phyloP scores from a whole-genome alignment of 2,329 filamentous ascomycete species.

The Hypoxylon sp. region DNA sequence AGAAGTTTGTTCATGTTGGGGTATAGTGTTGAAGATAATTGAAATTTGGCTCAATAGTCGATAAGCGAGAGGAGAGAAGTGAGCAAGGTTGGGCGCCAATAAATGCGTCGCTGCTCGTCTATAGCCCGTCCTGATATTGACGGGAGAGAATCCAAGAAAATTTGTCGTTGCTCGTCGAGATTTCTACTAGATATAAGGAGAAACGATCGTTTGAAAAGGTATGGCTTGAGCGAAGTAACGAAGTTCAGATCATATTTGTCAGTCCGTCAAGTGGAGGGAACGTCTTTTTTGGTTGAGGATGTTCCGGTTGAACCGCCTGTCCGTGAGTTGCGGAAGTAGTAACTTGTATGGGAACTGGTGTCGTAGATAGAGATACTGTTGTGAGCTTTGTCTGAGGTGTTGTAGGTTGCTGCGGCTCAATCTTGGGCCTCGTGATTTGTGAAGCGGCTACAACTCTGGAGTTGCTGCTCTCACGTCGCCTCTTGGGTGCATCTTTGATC shows the following conservation, averaged over 20 bases:
- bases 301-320: conserved; percentile 48
- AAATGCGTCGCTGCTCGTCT: conserved; percentile 46
- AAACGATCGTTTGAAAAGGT: conserved; percentile 32
- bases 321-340: conserved; percentile 48
- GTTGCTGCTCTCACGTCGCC: conserved; percentile 73
- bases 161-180: conserved; percentile 48
- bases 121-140: conserved; percentile 46
- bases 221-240: background rate
- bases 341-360: conserved; percentile 55
- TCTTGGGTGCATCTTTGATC: conserved; percentile 77
- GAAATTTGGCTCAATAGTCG: conserved; percentile 24
- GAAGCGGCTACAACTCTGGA: conserved; percentile 58
- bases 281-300: conserved; percentile 50
- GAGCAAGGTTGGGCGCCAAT: conserved; percentile 31
- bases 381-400: conserved; percentile 62
- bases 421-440: conserved; percentile 62
- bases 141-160: conserved; percentile 45
- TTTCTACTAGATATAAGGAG: conserved; percentile 41
- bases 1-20: conserved; percentile 33
- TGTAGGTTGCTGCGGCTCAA: conserved; percentile 57
- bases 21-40: conserved; percentile 39
- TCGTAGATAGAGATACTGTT: conserved; percentile 54
- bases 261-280: conserved; percentile 57
- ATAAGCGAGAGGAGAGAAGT: conserved; percentile 34
- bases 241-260: conserved; percentile 62